These are phyloP conservation scores for Globisporangium emineosum DNA, from an alignment of 352 stramenopile genomes.

Conservation along the genomic window DNA sequence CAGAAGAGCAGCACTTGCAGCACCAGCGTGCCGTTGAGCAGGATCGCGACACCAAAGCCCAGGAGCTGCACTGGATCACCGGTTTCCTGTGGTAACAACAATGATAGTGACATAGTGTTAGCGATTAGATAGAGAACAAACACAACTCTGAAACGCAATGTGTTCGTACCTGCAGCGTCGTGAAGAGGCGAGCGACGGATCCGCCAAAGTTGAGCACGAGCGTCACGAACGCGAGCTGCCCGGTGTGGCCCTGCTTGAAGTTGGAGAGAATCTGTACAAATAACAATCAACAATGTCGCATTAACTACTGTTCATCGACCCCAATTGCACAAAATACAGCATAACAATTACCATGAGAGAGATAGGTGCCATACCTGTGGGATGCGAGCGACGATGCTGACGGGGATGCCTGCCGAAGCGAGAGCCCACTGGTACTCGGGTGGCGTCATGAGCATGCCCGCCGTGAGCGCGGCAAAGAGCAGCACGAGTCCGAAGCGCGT, in stretches of 20 bases:
- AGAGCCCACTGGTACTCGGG: slow-evolving; percentile 75
- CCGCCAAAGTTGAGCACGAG: slow-evolving; percentile 81
- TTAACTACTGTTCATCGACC: background rate
- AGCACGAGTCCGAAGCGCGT: slow-evolving; percentile 48
- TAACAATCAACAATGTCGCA: slow-evolving; percentile 7
- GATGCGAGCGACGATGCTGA: slow-evolving; percentile 78
- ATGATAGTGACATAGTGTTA: slow-evolving; percentile 1
- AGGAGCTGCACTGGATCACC: slow-evolving; percentile 69
- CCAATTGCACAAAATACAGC: background rate
- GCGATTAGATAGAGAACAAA: background rate
- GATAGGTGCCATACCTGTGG: slow-evolving; percentile 48
- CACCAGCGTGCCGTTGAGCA: slow-evolving; percentile 78
- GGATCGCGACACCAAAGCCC: slow-evolving; percentile 65
- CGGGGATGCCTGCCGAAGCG: slow-evolving; percentile 65
- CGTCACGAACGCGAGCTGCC: slow-evolving; percentile 86
- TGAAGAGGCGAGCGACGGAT: slow-evolving; percentile 82
- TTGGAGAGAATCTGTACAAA: slow-evolving; percentile 68
- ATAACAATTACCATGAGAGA: slow-evolving; percentile 2
- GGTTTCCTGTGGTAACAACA: slow-evolving; percentile 62
- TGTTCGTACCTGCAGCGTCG: slow-evolving; percentile 64
- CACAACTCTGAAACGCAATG: background rate
- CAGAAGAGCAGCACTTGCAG: slow-evolving; percentile 82
- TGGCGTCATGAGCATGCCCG: slow-evolving; percentile 61
- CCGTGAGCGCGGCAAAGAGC: slow-evolving; percentile 43
- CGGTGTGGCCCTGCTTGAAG: slow-evolving; percentile 88